Evolutionary conservation across 305 asterid genomes (phyloP), one percentile per base, ranked within the genome.

Genomic region (Ajuga reptans): DNA sequence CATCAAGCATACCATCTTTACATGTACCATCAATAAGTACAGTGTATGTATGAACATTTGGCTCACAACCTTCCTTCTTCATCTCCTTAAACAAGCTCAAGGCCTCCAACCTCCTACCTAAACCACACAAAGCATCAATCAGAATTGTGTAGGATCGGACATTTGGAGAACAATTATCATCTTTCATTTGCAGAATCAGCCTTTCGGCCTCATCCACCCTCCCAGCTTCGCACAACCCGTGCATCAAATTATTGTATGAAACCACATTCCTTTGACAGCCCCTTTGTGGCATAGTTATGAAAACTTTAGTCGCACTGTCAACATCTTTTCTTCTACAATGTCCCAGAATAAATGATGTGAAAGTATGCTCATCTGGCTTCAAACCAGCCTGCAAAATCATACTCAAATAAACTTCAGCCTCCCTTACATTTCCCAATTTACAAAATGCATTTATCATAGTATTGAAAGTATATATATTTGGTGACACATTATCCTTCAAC

Each of bases 321-420:
- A 86, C 64, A 80, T 90, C 88, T 31, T 80, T 86, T 67, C 78
- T 85, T 83, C 88, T 86, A 71, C 97, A 90, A 75, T 90, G 78
- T 11, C 96, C 97, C 39, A 88, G 79, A 70, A 90, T 83, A 66
- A 90, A 86, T 4, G 96, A 90, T 6, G 97, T 85, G 66, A 78
- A 88, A 0, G 96, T 88, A 73, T 88, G 90, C 2, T 90, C 77
- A 81, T 88, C 95, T 0, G 97, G 95, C 74, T 64, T 82, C 82
- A 86, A 79, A 57, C 95, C 87, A 4, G 86, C 88, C 77, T 79
- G 89, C 70, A 78, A 71, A 75, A 88, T 79, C 87, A 80, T 81
- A 73, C 87, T 75, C 8, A 86, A 53, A 76, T 84, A 88, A 76
- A 77, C 42, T 58, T 79, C 82, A 16, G 96, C 97, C 75, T 84